phyloP scores from a whole-genome alignment of 2,329 filamentous ascomycete species.

The Ophiostoma pallidulum region DNA sequence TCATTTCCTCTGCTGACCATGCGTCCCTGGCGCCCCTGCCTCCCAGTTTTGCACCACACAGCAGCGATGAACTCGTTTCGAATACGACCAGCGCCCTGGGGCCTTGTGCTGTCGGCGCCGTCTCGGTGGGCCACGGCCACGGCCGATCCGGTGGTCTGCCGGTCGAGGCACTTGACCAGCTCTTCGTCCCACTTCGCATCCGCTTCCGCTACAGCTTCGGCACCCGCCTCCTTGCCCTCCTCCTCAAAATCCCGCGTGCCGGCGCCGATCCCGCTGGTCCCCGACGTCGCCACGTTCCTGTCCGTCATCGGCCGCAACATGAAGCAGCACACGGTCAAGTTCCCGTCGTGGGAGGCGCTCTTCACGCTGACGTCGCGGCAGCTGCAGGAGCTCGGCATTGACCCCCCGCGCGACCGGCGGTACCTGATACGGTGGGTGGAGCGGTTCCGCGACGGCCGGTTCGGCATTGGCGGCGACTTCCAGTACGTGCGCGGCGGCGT shows the following conservation, averaged over 20 bases:
- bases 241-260: constrained; percentile 35
- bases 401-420: constrained; percentile 69
- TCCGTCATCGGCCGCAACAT: constrained; percentile 84
- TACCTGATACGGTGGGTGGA: constrained; percentile 87
- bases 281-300: constrained; percentile 77
- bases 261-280: constrained; percentile 71
- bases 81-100: constrained; percentile 20
- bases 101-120: constrained; percentile 19
- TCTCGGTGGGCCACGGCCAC: constrained; percentile 3
- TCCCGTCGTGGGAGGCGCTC: constrained; percentile 81
- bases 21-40: too few species aligned
- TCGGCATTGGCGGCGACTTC: constrained; percentile 76
- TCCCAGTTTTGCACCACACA: neutral
- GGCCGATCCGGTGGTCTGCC: neutral
- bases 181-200: neutral
- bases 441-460: constrained; percentile 66
- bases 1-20: neutral
- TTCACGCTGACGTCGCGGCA: constrained; percentile 73
- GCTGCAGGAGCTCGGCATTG: constrained; percentile 74
- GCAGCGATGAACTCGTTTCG: constrained; percentile 23
- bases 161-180: too few species aligned
- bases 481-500: constrained; percentile 53
- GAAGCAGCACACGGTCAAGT: constrained; percentile 72
- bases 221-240: neutral
- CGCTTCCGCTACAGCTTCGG: neutral